phyloP scores from a whole-genome alignment of 345 rosid species.

The Bruguiera parviflora region DNA sequence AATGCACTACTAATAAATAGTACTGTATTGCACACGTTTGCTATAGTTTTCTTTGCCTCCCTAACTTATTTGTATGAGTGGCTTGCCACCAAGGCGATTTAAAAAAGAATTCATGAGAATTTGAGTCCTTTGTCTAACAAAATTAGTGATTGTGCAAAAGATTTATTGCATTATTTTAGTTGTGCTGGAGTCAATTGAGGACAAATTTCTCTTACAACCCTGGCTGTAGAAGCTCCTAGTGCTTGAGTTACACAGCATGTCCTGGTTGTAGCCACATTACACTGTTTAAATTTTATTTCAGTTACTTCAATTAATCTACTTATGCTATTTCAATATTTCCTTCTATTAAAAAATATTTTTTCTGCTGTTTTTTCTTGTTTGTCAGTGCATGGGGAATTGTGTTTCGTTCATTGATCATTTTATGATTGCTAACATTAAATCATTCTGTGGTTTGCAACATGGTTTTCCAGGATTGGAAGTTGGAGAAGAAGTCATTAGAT shows the following conservation, averaged over 20 bases:
- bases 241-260: no score
- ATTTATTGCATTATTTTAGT: no score
- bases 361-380: background rate
- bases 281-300: no score
- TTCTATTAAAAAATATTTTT: background rate
- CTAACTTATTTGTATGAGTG: background rate
- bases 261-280: no score
- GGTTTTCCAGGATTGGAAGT: conserved; percentile 68
- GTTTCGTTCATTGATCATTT: background rate
- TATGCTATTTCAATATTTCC: no score
- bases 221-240: no score
- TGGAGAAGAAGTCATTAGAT: conserved; percentile 94
- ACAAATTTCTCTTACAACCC: no score
- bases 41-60: background rate
- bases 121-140: background rate
- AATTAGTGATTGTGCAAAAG: background rate
- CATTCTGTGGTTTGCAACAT: background rate
- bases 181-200: no score
- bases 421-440: background rate
- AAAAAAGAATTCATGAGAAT: background rate
- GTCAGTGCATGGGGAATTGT: background rate
- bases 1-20: no score
- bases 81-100: background rate
- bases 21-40: background rate
- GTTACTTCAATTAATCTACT: no score